Base-by-base conservation (phyloP, 306 rosid genomes). In the Prunus fruticosa region DNA sequence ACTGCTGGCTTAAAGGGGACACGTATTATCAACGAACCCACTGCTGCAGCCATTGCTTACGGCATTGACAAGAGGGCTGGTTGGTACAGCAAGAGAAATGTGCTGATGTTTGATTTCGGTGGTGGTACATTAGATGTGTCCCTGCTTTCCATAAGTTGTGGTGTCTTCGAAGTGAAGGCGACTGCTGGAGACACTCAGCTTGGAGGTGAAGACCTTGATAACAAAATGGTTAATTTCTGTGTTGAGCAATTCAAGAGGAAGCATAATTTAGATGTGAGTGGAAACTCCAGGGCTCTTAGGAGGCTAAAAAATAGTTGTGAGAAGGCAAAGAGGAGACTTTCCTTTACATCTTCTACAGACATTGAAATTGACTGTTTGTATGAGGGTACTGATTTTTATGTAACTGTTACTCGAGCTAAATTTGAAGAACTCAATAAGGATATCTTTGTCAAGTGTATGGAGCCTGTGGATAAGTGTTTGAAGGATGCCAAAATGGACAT, bases 161-260 rank as follows among this genome's bases (percentile, higher is more conserved):
- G 60, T 27, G 56, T 8, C 5, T 69, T 69, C 46, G 45, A 49
- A 69, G 73, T 69, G 46, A 27, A 27, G 32, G 60, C 73, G 14
- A 69, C 73, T 14, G 60, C 60, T 5, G 73, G 73, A 49, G 73
- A 69, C 60, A 50, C 23, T 69, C 73, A 69, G 23, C 73, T 69
- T 49, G 73, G 73, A 7, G 73, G 73, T 49, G 73, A 69, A 49
- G 73, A 69, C 45, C 5, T 69, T 16, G 73, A 27, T 28, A 69
- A 28, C 16, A 30, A 11, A 69, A 49, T 69, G 73, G 73, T 69
- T 60, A 49, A 10, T n/a, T 51, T 47, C n/a, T 69, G 60, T 10
- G 46, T 11, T 27, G 73, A 69, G 25, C 25, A 69, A 4, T 69
- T 69, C 25, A 69, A 69, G 34, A 50, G 23, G 60, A 69, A 69